These are phyloP conservation scores for Colletotrichum australisinense DNA, from an alignment of 2,329 filamentous ascomycete species.

Conservation along the genomic window DNA sequence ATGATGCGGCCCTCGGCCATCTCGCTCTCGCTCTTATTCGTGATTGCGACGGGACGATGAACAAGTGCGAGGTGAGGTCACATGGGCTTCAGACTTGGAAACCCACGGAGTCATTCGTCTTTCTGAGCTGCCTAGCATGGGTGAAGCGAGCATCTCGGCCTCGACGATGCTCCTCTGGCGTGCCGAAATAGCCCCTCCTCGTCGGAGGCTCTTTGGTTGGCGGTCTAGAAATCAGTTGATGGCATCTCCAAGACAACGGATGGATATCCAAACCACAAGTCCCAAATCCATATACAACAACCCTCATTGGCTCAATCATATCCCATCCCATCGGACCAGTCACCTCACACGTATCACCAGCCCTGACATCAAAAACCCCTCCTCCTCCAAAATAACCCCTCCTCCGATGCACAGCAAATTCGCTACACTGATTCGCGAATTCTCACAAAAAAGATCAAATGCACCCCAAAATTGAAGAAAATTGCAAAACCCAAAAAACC, in stretches of 20 bases:
- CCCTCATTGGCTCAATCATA: neutral
- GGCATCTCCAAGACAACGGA: neutral
- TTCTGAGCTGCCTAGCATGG: too few relatives aligned
- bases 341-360: neutral
- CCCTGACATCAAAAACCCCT: neutral
- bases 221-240: neutral
- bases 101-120: neutral
- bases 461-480: conserved; percentile 1
- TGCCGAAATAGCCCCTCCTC: neutral
- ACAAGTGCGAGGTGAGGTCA: neutral
- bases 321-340: neutral
- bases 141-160: too few relatives aligned
- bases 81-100: neutral
- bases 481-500: neutral
- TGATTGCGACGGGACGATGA: neutral
- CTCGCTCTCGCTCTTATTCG: neutral
- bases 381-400: neutral
- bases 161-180: neutral
- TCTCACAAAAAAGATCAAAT: neutral
- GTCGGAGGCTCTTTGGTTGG: neutral
- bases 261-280: neutral
- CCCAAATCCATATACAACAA: neutral
- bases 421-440: conserved; percentile 18
- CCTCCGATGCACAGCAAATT: neutral
- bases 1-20: neutral